Evolutionary conservation across 148 eudicot genomes (phyloP).

Genomic region (Nepenthes gracilis): DNA sequence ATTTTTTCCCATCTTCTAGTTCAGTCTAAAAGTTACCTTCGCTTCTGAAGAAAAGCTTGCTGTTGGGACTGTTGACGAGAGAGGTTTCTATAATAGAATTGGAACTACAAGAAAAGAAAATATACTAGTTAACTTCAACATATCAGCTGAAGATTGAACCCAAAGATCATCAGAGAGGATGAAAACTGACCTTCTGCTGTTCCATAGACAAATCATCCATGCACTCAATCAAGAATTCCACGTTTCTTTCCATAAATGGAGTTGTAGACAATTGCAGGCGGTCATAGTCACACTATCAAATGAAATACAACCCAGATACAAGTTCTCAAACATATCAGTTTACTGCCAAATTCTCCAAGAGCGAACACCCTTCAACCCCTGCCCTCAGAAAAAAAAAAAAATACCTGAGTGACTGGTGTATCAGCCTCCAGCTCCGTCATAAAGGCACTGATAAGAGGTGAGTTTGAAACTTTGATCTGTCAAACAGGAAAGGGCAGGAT

Average conservation of each 20-base stretch:
- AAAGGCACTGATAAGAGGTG: constrained; percentile 87
- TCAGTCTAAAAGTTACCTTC: constrained; percentile 39
- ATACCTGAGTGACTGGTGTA: constrained; percentile 83
- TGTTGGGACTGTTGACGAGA: constrained; percentile 85
- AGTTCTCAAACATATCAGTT: not conserved
- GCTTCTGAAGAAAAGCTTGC: constrained; percentile 88
- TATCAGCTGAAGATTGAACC: constrained; percentile 6
- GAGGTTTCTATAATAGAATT: constrained; percentile 65
- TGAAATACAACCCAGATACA: constrained; percentile 3
- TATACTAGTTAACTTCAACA: constrained; percentile 1
- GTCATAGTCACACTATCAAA: constrained; percentile 67
- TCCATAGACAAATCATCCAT: constrained; percentile 86
- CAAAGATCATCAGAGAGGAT: not conserved
- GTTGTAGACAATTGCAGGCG: constrained; percentile 68
- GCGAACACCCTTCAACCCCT: too few species aligned
- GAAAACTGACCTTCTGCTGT: constrained; percentile 62
- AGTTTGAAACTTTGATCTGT: constrained; percentile 94
- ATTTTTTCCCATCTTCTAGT: too few species aligned
- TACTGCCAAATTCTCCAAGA: not conserved
- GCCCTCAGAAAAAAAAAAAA: not conserved
- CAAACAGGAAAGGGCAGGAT: constrained; percentile 1
- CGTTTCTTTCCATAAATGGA: constrained; percentile 75
- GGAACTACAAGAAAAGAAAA: constrained; percentile 37
- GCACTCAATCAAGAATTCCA: constrained; percentile 82
- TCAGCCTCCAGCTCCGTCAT: constrained; percentile 93